phyloP scores from a whole-genome alignment of 2,329 filamentous ascomycete genomes.

The Magnaporthales sp. region DNA sequence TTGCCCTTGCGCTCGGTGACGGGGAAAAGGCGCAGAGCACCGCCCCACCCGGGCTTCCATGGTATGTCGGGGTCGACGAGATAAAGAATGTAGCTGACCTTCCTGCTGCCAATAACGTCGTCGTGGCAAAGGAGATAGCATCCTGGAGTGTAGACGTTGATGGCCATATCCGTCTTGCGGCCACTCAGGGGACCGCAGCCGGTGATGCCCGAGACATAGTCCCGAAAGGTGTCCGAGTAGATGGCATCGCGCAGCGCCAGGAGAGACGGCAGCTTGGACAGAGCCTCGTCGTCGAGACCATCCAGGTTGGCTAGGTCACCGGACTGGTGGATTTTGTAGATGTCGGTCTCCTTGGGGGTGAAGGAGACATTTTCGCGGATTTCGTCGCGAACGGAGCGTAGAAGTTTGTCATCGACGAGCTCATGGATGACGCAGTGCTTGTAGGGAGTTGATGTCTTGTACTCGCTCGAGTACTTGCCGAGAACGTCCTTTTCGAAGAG shows the following conservation, averaged over 20 bases:
- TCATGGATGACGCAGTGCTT: conserved; percentile 84
- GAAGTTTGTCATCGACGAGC: conserved; percentile 70
- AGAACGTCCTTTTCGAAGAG: conserved; percentile 55
- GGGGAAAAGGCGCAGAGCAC: conserved; percentile 81
- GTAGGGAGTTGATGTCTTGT: conserved; percentile 63
- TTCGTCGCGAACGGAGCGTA: conserved; percentile 80
- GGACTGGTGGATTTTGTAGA: conserved; percentile 99
- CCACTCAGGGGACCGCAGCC: conserved; percentile 81
- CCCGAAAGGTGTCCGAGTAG: conserved; percentile 82
- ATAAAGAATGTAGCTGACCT: conserved; percentile 96
- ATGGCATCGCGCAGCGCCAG: conserved; percentile 86
- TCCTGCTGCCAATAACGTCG: conserved; percentile 94
- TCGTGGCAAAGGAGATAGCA: conserved; percentile 96
- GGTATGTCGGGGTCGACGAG: conserved; percentile 83
- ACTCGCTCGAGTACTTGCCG: conserved; percentile 49
- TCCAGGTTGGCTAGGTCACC: conserved; percentile 95
- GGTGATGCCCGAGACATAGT: conserved; percentile 81
- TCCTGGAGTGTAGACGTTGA: conserved; percentile 95
- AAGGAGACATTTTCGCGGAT: conserved; percentile 88
- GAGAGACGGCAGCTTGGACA: conserved; percentile 82
- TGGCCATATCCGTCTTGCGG: conserved; percentile 96
- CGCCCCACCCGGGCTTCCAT: conserved; percentile 90
- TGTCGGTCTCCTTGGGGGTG: conserved; percentile 97
- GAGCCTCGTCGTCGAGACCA: conserved; percentile 77
- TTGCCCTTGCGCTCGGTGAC: conserved; percentile 54